phyloP scores from a whole-genome alignment of 2,329 filamentous ascomycete species.

The Hortaea sp. region DNA sequence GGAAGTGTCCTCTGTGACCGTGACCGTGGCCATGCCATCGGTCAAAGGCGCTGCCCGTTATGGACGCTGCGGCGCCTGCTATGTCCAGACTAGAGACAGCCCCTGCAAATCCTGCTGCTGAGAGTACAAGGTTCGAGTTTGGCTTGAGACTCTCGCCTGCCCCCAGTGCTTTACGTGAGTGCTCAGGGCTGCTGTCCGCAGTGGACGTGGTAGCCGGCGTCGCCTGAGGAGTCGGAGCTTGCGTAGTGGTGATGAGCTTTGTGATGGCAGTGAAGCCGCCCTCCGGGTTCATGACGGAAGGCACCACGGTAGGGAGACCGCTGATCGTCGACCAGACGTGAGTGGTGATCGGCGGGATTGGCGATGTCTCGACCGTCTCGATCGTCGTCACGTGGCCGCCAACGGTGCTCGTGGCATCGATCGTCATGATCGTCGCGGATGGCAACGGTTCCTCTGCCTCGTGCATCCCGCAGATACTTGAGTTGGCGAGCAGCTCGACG shows the following conservation, averaged over 20 bases:
- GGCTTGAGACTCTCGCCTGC: not conserved
- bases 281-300: not conserved
- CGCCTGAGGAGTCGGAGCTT: not conserved
- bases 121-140: too few relatives aligned
- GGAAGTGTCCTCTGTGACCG: too few relatives aligned
- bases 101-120: too few relatives aligned
- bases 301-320: not conserved
- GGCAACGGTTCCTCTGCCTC: not conserved
- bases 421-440: constrained; percentile 1
- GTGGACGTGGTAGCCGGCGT: not conserved
- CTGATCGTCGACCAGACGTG: not conserved
- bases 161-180: not conserved
- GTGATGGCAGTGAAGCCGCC: not conserved
- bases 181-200: not conserved
- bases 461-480: constrained; percentile 15
- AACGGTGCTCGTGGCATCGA: not conserved
- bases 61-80: too few relatives aligned
- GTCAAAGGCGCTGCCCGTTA: too few relatives aligned
- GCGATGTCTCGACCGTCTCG: not conserved
- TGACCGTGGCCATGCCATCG: too few relatives aligned
- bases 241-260: not conserved
- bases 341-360: not conserved
- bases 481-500: constrained; percentile 12
- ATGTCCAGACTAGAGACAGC: too few relatives aligned
- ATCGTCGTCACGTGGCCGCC: constrained; percentile 1